Evolutionary conservation across 83 land plant species (phyloP), one percentile per base, ranked within the genome.

Genomic region (Picea abies): DNA sequence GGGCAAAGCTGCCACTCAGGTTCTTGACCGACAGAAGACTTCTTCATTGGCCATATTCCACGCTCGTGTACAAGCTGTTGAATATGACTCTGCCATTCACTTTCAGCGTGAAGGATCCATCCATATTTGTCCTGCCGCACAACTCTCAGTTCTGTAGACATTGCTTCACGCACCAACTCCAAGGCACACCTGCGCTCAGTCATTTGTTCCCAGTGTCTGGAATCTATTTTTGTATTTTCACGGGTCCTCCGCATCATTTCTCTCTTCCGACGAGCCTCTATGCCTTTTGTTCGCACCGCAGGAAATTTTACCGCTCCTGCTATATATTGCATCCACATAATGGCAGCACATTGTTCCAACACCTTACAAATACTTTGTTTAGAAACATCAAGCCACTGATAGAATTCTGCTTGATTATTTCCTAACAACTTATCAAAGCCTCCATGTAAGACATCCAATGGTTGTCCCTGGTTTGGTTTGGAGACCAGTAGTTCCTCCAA

Each of bases 61-160:
- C 98, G 86, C 81, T 98, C 99, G 86, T 98, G 99, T 41, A 94
- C 94, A 85, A 98, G 93, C 84, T 96, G 98, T 75, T 98, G 99
- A 79, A 96, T 87, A 81, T 94, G 96, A 22, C 85, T 83, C 82
- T 92, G 92, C 99, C 99, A 96, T 82, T 94, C 99, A 88, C 96
- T 93, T 81, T 98, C 99, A 65, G 99, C 99, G 87, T 98, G 99
- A n/a, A 98, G 93, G 78, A 98, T 95, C 99, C 99, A 98, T 60
- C 99, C 99, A 89, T 96, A 98, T 79, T 96, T 98, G 84, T 95
- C 98, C 79, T 98, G 99, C 23, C 99, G 94, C 66, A 98, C 82
- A 41, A 90, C 92, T 84, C 99, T 87, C 66, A 98, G 80, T 88
- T 94, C 97, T 76, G 97, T 94, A 20, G 96, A 87, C 93, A 94